phyloP scores from a whole-genome alignment of 371 early-diverging fungal species.

The Mucor piriformis region DNA sequence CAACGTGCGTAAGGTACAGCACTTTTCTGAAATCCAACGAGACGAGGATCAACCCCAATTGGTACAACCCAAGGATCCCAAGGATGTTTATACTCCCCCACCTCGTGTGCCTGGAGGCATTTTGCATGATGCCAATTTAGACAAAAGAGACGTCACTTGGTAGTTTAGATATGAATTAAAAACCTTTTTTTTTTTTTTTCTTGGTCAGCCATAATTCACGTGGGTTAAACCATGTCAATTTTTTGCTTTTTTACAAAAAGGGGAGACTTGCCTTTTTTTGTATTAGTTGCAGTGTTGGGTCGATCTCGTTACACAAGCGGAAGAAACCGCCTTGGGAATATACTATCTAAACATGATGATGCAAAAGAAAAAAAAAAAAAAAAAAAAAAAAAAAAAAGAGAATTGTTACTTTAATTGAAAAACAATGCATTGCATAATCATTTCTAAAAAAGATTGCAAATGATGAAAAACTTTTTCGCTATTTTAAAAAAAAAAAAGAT shows the following conservation, averaged over 20 bases:
- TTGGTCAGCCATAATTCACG: no score
- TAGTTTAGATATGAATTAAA: constrained; percentile 17
- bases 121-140: constrained; percentile 21
- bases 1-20: constrained; percentile 26
- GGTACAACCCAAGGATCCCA: constrained; percentile 41
- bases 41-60: constrained; percentile 34
- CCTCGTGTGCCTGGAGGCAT: constrained; percentile 45
- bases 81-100: constrained; percentile 46
- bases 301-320: no score
- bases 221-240: no score
- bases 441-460: no score
- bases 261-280: no score
- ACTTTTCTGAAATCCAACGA: constrained; percentile 49
- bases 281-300: no score
- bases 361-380: constrained; percentile 4
- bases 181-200: neutral
- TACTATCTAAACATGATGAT: no score
- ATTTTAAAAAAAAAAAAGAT: no score
- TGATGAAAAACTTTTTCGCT: no score
- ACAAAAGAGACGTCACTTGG: constrained; percentile 46
- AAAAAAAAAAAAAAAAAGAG: neutral
- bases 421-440: no score
- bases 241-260: no score
- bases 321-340: no score
- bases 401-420: neutral